Base-by-base conservation (phyloP, 1,139 yeast species). In the Geotrichum bryndzae region DNA sequence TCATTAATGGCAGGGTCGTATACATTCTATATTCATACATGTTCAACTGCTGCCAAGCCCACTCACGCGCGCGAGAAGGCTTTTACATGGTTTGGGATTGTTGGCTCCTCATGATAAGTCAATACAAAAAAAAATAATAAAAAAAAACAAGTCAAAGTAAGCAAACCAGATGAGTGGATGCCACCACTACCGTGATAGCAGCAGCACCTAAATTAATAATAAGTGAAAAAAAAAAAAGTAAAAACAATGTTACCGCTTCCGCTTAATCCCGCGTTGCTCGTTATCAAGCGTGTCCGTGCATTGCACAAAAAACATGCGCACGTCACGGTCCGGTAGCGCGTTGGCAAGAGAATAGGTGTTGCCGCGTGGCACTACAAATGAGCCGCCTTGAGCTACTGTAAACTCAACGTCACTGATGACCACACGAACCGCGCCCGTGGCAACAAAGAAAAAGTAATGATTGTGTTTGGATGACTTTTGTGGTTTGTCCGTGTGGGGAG, bases 301-400 rank as follows among this genome's bases (percentile, higher is more conserved):
- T 72, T 90, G 96, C 1, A 89, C 92, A 72, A 90, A 90, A 73
- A 88, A 90, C 71, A 91, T 70, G 63, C 82, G 80, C 0, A 88
- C 90, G 38, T 80, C 79, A 13, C 76, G 78, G 58, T 77, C 76
- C 0, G 90, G 88, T 53, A 79, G 78, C 69, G 68, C 56, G 60
- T 72, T 90, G 84, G 64, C 79, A 77, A 71, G 88, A 77, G 63
- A 88, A 72, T 89, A 90, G 57, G 80, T 79, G 70, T 88, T 90
- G 3, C 86, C 87, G 75, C 87, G 81, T 0, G 97, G 97, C 2
- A 91, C 81, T 67, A 88, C 89, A 69, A 91, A 86, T 1, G 94
- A 83, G 62, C 96, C 88, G 0, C 96, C 97, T 65, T 81, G 77
- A 0, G 84, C 80, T 8, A 87, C 88, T 6, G 84, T 76, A 70